Percentiles rank a stretch among this genome's conserved stretches.
Conservation (phyloP, 2,329 filamentous ascomycete genomes). For the Fusarium sarcochroum region DNA sequence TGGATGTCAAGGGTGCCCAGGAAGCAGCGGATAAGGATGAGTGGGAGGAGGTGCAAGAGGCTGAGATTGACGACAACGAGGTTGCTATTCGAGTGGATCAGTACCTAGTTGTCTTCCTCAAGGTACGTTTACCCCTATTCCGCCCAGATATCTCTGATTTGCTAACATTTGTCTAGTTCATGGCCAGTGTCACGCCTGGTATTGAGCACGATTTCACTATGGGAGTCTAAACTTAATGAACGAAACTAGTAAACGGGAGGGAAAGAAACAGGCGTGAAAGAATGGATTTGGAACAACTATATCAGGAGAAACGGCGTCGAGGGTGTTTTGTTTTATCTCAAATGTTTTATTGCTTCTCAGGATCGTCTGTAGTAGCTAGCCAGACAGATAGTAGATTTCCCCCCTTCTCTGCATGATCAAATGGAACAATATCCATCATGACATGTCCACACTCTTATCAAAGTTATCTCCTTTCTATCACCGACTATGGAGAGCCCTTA, state of each 20-base stretch:
- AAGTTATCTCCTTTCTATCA: background rate
- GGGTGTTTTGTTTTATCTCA: slow-evolving; percentile 35
- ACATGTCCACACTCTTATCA: background rate
- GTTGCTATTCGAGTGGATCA: slow-evolving; percentile 90
- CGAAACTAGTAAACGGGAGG: background rate
- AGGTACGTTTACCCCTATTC: slow-evolving; percentile 66
- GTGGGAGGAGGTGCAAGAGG: slow-evolving; percentile 75
- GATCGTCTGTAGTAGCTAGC: slow-evolving; percentile 1
- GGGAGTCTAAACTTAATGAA: slow-evolving; percentile 39
- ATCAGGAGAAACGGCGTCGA: slow-evolving; percentile 38
- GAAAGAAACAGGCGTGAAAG: background rate
- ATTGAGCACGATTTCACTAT: slow-evolving; percentile 64
- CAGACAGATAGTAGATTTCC: slow-evolving; percentile 27
- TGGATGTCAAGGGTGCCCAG: slow-evolving; percentile 69
- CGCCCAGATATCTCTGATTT: background rate
- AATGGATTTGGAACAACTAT: slow-evolving; percentile 16
- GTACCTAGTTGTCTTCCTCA: slow-evolving; percentile 88
- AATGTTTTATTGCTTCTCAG: slow-evolving; percentile 3
- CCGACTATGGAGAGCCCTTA: background rate
- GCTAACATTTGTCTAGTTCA: slow-evolving; percentile 65
- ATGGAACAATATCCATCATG: slow-evolving; percentile 1
- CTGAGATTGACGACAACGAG: slow-evolving; percentile 76
- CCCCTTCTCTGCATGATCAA: slow-evolving; percentile 21
- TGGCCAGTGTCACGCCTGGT: slow-evolving; percentile 91
- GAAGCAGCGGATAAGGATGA: slow-evolving; percentile 69